These are phyloP conservation scores for Ceratobasidium sp. DNA, from an alignment of 1,284 basidiomycete species.

Conservation along the genomic window DNA sequence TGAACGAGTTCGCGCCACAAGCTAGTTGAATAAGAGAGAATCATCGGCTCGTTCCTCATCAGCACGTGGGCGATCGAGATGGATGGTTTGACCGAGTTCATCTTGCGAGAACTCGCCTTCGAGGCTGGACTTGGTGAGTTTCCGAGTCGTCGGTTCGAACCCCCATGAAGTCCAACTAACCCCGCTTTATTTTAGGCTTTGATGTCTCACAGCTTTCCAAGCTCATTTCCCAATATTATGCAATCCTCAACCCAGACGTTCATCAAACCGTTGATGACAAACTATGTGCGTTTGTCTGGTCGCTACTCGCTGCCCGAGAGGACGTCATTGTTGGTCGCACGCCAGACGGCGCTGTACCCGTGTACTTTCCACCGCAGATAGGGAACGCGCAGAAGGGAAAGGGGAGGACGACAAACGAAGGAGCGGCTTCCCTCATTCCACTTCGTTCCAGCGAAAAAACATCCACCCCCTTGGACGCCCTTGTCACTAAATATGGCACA, in stretches of 20 bases:
- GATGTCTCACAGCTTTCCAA: slow-evolving; percentile 69
- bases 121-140: slow-evolving; percentile 77
- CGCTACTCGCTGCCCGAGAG: slow-evolving; percentile 71
- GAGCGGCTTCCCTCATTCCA: slow-evolving; percentile 50
- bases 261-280: slow-evolving; percentile 71
- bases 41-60: background rate
- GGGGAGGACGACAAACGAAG: slow-evolving; percentile 50
- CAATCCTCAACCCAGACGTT: slow-evolving; percentile 47
- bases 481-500: slow-evolving; percentile 63
- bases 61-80: background rate
- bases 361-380: slow-evolving; percentile 74
- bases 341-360: slow-evolving; percentile 64
- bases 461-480: slow-evolving; percentile 55
- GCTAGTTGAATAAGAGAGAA: too few relatives aligned
- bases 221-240: slow-evolving; percentile 71
- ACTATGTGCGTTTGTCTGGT: slow-evolving; percentile 83
- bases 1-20: too few relatives aligned
- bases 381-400: slow-evolving; percentile 68
- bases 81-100: slow-evolving; percentile 15
- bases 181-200: slow-evolving; percentile 59
- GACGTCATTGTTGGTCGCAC: slow-evolving; percentile 72
- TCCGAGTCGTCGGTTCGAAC: slow-evolving; percentile 42
- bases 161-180: slow-evolving; percentile 40
- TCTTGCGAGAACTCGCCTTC: slow-evolving; percentile 74
- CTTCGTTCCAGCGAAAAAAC: slow-evolving; percentile 63